phyloP scores from a whole-genome alignment of 805 yeast genomes.

The Novakomyces olei region DNA sequence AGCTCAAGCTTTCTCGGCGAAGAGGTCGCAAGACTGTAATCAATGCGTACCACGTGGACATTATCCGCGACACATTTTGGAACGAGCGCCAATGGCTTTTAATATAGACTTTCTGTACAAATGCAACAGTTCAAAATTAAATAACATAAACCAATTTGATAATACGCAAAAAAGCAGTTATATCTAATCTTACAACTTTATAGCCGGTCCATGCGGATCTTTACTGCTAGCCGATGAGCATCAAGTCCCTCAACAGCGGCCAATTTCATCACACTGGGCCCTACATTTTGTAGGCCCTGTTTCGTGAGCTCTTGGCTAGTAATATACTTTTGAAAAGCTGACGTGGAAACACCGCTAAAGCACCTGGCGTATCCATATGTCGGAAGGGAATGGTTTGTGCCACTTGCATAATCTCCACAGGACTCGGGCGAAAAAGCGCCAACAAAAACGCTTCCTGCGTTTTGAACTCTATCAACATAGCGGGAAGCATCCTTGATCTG shows the following conservation, averaged over 20 bases:
- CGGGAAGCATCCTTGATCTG: conserved; percentile 62
- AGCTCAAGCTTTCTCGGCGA: too few relatives aligned
- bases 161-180: too few relatives aligned
- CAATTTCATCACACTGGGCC: conserved; percentile 87
- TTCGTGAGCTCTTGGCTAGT: conserved; percentile 81
- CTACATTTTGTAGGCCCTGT: conserved; percentile 68
- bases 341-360: conserved; percentile 92
- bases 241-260: conserved; percentile 94
- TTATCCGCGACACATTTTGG: too few relatives aligned
- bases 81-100: too few relatives aligned
- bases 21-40: too few relatives aligned
- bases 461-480: conserved; percentile 51
- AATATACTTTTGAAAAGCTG: conserved; percentile 84
- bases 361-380: conserved; percentile 96
- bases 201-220: conserved; percentile 85
- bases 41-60: too few relatives aligned
- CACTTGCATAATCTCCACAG: conserved; percentile 92
- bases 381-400: conserved; percentile 96
- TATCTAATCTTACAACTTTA: conserved; percentile 29
- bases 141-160: too few relatives aligned
- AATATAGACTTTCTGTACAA: too few relatives aligned
- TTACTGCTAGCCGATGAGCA: conserved; percentile 93
- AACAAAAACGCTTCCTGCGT: conserved; percentile 93
- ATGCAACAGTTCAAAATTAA: too few relatives aligned
- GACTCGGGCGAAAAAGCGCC: conserved; percentile 94